These are phyloP conservation scores for Anisogramma anomala DNA, from an alignment of 2,329 filamentous ascomycete species.

Conservation along the genomic window DNA sequence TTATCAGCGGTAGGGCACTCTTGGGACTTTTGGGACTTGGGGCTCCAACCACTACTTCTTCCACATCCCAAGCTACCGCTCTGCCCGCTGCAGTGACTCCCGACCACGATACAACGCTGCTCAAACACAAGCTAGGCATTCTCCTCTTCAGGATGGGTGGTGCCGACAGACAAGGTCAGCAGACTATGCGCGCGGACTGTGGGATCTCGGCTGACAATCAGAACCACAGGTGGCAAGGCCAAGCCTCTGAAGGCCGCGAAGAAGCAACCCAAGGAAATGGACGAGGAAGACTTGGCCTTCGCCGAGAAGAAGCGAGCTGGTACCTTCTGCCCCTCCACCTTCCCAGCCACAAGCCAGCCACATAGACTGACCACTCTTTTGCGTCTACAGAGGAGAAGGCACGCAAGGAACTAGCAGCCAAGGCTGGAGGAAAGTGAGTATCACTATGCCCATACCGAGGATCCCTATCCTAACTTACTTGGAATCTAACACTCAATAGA, in stretches of 20 bases:
- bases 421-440: slow-evolving; percentile 76
- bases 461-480: no score
- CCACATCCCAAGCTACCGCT: not conserved
- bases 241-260: slow-evolving; percentile 84
- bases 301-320: slow-evolving; percentile 75
- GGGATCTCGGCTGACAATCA: slow-evolving; percentile 5
- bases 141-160: slow-evolving; percentile 45
- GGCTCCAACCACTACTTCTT: no score
- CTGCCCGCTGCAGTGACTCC: not conserved
- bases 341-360: not conserved
- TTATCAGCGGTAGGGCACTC: no score
- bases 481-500: no score
- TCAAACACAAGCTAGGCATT: slow-evolving; percentile 2
- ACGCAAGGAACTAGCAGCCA: slow-evolving; percentile 70
- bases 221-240: slow-evolving; percentile 57
- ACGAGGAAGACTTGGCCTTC: slow-evolving; percentile 77
- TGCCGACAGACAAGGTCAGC: slow-evolving; percentile 51
- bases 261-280: slow-evolving; percentile 70
- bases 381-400: slow-evolving; percentile 59
- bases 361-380: slow-evolving; percentile 14
- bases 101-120: no score
- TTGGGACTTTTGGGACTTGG: no score
- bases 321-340: slow-evolving; percentile 31
- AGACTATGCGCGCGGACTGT: not conserved
- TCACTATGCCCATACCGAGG: no score